Evolutionary conservation across 306 rosid species (phyloP).

Genomic region (Neltuma alba): DNA sequence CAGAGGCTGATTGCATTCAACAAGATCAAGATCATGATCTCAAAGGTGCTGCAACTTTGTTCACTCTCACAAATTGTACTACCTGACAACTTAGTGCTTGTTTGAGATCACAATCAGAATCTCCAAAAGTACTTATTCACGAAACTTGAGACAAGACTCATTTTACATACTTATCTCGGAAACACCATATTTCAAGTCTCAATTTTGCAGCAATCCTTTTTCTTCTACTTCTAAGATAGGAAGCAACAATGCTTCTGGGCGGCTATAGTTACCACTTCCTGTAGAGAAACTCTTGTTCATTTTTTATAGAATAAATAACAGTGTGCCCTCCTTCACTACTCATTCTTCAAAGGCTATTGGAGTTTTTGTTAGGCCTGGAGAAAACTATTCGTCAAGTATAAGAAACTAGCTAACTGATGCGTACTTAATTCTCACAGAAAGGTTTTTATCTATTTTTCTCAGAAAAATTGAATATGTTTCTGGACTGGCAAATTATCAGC

Average conservation of each 20-base stretch:
- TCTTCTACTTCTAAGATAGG: background rate
- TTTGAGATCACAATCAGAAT: slow-evolving; percentile 17
- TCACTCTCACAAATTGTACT: slow-evolving; percentile 63
- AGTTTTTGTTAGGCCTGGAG: background rate
- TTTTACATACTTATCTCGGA: too few relatives aligned
- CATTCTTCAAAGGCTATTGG: background rate
- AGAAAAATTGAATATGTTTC: background rate
- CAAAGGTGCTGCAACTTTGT: slow-evolving; percentile 70
- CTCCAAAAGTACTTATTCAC: too few relatives aligned
- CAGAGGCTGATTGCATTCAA: slow-evolving; percentile 49
- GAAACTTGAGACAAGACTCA: too few relatives aligned
- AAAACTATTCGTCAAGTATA: background rate
- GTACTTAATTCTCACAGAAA: background rate
- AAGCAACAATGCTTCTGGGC: background rate
- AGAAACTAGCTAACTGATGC: background rate
- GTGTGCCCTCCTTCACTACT: background rate
- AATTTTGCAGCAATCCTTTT: background rate
- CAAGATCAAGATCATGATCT: slow-evolving; percentile 65
- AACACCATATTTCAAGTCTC: background rate
- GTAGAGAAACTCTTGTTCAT: background rate
- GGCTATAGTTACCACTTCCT: background rate
- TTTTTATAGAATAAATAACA: background rate
- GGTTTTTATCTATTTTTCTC: background rate
- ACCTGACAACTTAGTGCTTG: slow-evolving; percentile 36
- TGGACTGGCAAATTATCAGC: background rate